phyloP scores from a whole-genome alignment of 192 early-diverging fungal species.

The Entomortierella parvispora region DNA sequence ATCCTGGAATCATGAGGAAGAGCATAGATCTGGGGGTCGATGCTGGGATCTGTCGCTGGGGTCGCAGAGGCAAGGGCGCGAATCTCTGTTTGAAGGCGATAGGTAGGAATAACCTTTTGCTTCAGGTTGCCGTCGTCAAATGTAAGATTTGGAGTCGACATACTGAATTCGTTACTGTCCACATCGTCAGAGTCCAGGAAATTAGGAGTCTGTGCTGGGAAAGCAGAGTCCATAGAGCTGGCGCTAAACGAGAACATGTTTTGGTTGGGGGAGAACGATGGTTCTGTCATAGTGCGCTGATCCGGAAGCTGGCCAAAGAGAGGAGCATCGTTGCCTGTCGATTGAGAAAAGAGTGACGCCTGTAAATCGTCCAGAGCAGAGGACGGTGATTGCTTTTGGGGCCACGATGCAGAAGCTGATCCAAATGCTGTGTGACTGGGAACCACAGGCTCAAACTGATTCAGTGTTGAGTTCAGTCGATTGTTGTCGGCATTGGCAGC shows the following conservation, averaged over 20 bases:
- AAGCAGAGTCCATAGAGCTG: constrained; percentile 31
- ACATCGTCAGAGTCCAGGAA: constrained; percentile 51
- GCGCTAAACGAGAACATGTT: constrained; percentile 44
- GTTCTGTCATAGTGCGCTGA: not conserved
- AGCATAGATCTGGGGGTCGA: constrained; percentile 45
- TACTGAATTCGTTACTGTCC: constrained; percentile 48
- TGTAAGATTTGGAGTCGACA: constrained; percentile 26
- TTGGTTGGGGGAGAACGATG: constrained; percentile 46
- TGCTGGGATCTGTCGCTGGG: constrained; percentile 44
- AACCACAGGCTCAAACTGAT: constrained; percentile 4
- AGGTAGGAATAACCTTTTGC: constrained; percentile 22
- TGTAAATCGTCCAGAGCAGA: constrained; percentile 30
- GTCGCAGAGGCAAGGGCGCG: constrained; percentile 36
- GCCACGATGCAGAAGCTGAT: constrained; percentile 19
- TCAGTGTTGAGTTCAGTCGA: not conserved
- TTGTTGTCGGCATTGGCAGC: constrained; percentile 10
- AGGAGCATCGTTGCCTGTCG: constrained; percentile 5
- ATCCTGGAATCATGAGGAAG: constrained; percentile 53
- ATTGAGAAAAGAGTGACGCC: constrained; percentile 19
- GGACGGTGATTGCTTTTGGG: constrained; percentile 23
- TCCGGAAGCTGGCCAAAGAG: constrained; percentile 34
- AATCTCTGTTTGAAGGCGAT: constrained; percentile 45
- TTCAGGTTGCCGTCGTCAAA: constrained; percentile 33
- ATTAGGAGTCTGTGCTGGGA: constrained; percentile 24
- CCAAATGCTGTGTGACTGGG: constrained; percentile 11